These are phyloP conservation scores for Candida anutae DNA, from an alignment of 1,139 yeast genomes.

Conservation along the genomic window DNA sequence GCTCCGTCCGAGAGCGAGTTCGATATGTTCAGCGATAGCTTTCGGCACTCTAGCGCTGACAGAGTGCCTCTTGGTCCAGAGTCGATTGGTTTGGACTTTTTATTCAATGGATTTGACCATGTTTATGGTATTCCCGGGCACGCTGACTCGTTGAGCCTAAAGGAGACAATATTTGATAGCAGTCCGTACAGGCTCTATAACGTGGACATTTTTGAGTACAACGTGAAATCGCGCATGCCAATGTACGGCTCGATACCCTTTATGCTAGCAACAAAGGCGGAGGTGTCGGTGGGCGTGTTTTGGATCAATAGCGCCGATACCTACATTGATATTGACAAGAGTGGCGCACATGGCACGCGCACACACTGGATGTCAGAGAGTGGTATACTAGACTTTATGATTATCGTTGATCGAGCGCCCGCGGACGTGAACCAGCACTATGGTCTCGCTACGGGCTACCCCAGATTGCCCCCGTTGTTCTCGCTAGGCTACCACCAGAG, in stretches of 20 bases:
- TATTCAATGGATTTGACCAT: constrained; percentile 50
- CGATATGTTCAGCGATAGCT: constrained; percentile 53
- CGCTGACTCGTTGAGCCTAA: constrained; percentile 68
- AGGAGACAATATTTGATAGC: constrained; percentile 51
- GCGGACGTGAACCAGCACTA: constrained; percentile 52
- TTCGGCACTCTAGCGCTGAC: constrained; percentile 55
- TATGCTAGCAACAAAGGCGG: constrained; percentile 59
- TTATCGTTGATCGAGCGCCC: constrained; percentile 62
- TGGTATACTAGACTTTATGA: constrained; percentile 71
- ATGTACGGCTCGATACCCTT: constrained; percentile 96
- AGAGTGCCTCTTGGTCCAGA: constrained; percentile 81
- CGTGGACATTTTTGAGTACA: constrained; percentile 93
- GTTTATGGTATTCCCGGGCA: constrained; percentile 96
- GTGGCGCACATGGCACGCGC: constrained; percentile 16
- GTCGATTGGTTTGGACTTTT: constrained; percentile 71
- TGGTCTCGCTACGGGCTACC: constrained; percentile 67
- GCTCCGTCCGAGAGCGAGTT: constrained; percentile 49
- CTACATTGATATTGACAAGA: constrained; percentile 62
- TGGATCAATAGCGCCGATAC: constrained; percentile 96
- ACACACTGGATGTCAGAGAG: constrained; percentile 95
- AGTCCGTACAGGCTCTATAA: constrained; percentile 79
- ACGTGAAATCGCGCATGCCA: constrained; percentile 70
- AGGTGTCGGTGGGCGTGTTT: constrained; percentile 64
- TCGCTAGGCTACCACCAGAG: constrained; percentile 82
- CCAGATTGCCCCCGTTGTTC: constrained; percentile 70